Evolutionary conservation across 805 yeast genomes (phyloP).

Genomic region (Pichia gijzeniarum): DNA sequence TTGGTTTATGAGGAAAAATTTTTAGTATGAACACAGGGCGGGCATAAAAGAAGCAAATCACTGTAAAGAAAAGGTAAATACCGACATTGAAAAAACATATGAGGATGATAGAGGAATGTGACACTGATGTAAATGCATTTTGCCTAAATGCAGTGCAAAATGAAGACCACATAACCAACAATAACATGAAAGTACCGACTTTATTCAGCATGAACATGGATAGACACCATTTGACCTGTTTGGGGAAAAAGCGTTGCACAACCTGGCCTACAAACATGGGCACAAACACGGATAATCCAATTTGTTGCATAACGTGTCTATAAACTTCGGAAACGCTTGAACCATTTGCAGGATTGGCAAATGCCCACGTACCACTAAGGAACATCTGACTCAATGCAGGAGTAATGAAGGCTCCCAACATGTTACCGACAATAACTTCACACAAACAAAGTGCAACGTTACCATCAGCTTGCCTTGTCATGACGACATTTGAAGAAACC

Average conservation of each 20-base stretch:
- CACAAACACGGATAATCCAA: constrained; percentile 72
- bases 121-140: constrained; percentile 53
- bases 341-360: constrained; percentile 73
- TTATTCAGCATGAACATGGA: constrained; percentile 56
- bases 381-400: constrained; percentile 81
- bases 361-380: constrained; percentile 51
- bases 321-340: constrained; percentile 52
- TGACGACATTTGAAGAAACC: constrained; percentile 84
- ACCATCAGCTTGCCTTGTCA: constrained; percentile 84
- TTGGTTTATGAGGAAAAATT: constrained; percentile 43
- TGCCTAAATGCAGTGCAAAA: constrained; percentile 86
- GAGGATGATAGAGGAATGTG: constrained; percentile 59
- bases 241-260: constrained; percentile 62
- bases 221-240: constrained; percentile 54
- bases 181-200: constrained; percentile 73
- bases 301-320: constrained; percentile 75
- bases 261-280: constrained; percentile 89
- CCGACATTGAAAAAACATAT: constrained; percentile 80
- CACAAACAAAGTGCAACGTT: constrained; percentile 68
- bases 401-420: constrained; percentile 80
- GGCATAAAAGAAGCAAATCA: constrained; percentile 50
- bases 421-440: constrained; percentile 80
- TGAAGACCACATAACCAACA: constrained; percentile 53
- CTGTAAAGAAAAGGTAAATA: constrained; percentile 69
- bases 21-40: constrained; percentile 47